Percentiles rank a stretch among this genome's conserved stretches.
phyloP scores from a whole-genome alignment of 345 rosid genomes.

The Turritis glabra region DNA sequence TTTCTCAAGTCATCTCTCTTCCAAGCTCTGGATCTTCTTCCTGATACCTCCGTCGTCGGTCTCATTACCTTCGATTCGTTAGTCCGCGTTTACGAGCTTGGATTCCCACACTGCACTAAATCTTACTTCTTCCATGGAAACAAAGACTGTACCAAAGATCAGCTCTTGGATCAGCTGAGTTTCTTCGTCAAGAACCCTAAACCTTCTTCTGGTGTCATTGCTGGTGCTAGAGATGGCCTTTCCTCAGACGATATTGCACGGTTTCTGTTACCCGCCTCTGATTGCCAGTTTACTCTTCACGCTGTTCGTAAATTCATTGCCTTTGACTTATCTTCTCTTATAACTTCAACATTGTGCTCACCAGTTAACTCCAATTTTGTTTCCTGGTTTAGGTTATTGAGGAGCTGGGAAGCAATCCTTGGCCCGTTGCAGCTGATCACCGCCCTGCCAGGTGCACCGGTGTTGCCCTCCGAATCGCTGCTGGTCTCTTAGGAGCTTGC shows the following conservation, averaged over 20 bases:
- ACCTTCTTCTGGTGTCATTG: conserved; percentile 80
- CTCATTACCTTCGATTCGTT: conserved; percentile 74
- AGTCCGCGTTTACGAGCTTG: conserved; percentile 87
- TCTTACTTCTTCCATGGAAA: conserved; percentile 78
- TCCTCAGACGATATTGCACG: conserved; percentile 86
- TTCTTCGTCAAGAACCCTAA: conserved; percentile 81
- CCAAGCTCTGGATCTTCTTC: conserved; percentile 74
- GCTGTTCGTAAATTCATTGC: conserved; percentile 45
- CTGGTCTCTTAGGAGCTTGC: conserved; percentile 84
- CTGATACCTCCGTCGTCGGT: conserved; percentile 75
- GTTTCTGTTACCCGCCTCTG: conserved; percentile 82
- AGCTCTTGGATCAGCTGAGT: conserved; percentile 76
- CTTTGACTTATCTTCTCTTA: not conserved
- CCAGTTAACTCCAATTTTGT: not conserved
- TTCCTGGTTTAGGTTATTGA: conserved; percentile 57
- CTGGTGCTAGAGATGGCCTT: conserved; percentile 85
- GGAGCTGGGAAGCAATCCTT: conserved; percentile 85
- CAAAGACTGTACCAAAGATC: conserved; percentile 75
- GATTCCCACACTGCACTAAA: conserved; percentile 70
- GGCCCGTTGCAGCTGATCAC: conserved; percentile 73
- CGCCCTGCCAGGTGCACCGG: conserved; percentile 87
- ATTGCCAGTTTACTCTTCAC: conserved; percentile 81
- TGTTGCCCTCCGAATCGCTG: conserved; percentile 86
- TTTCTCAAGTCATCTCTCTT: conserved; percentile 78
- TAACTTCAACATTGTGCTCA: not conserved